Evolutionary conservation across 1,284 basidiomycete genomes (phyloP).

Genomic region (Cutaneotrichosporon mucoides): DNA sequence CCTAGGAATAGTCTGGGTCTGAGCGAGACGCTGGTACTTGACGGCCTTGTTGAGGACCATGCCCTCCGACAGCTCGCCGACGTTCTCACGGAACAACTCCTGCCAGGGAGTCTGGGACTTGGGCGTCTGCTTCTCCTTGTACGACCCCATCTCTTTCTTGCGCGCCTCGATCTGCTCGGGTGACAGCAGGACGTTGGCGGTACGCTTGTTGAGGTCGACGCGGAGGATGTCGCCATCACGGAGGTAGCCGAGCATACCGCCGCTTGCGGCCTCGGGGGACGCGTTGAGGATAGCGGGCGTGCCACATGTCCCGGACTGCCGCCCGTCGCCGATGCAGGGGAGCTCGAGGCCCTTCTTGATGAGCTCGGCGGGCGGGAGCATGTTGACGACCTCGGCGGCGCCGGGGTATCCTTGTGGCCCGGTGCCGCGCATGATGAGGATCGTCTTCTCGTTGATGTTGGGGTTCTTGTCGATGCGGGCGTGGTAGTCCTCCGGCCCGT

Average conservation of each 20-base stretch:
- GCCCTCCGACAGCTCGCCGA: slow-evolving; percentile 44
- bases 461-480: slow-evolving; percentile 34
- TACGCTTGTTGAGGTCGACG: slow-evolving; percentile 42
- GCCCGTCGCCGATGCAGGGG: slow-evolving; percentile 48
- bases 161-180: slow-evolving; percentile 36
- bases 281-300: slow-evolving; percentile 49
- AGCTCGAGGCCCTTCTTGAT: slow-evolving; percentile 48
- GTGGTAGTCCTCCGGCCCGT: slow-evolving; percentile 49
- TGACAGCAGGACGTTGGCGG: slow-evolving; percentile 36
- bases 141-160: slow-evolving; percentile 36
- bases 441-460: slow-evolving; percentile 32
- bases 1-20: slow-evolving; percentile 39
- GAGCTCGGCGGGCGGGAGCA: slow-evolving; percentile 46
- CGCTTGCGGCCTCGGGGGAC: slow-evolving; percentile 45
- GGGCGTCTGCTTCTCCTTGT: slow-evolving; percentile 27
- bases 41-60: slow-evolving; percentile 46
- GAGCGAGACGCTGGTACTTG: slow-evolving; percentile 47
- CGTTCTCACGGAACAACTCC: slow-evolving; percentile 43
- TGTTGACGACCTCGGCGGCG: slow-evolving; percentile 48
- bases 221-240: slow-evolving; percentile 46
- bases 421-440: slow-evolving; percentile 47
- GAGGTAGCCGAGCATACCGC: slow-evolving; percentile 46
- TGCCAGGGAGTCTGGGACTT: slow-evolving; percentile 48
- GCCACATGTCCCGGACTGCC: slow-evolving; percentile 47
- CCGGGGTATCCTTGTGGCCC: slow-evolving; percentile 47